Evolutionary conservation across 2,329 filamentous ascomycete species (phyloP), one percentile per base, ranked within the genome.

Genomic region (Hypoxylon sp.): DNA sequence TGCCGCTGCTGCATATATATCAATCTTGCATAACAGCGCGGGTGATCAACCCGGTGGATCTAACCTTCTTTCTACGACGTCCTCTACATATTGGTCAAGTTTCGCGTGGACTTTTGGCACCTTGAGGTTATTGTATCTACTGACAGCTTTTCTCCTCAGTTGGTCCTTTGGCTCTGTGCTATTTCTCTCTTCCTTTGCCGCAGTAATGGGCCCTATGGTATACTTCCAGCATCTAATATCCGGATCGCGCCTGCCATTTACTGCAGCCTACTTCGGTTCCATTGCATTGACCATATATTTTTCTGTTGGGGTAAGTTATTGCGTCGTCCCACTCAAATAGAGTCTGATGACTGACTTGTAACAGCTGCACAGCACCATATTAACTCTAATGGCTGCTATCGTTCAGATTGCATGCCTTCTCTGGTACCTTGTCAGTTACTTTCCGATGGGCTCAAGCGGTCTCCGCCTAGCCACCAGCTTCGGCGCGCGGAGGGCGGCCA

Each of bases 341-440:
- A 16, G 28, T 57, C 22, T n/a, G 32, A 16, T 52, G 14, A 54
- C 70, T 77, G 56, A 77, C 67, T 44, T 65, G 55, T 38, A 54
- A 60, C 74, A 97, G 93, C 89, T 97, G 70, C 91, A 91, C 77
- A 95, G 86, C 76, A 93, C 92, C 40, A 80, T 96, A 67, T 87
- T 98, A 69, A 98, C 96, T 14, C 83, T 98, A 57, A 82, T 97
- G 68, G 91, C 93, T 20, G 89, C 93, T 66, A 85, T 97, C 64
- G 82, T 94, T 71, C 96, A 99, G 78, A 84, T 98, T 57, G 89
- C 90, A 55, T 92, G 91, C 68, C 83, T 98, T 69, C 70, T 93
- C 48, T 98, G 95, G 95, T 98, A 98, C 80, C 85, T 97, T 48
- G 89, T 98, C 78, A 97, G 93, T 80, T 99, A 99, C 79, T 98